Evolutionary conservation across 1,284 basidiomycete species (phyloP).

Genomic region (Exsudoporus floridanus): DNA sequence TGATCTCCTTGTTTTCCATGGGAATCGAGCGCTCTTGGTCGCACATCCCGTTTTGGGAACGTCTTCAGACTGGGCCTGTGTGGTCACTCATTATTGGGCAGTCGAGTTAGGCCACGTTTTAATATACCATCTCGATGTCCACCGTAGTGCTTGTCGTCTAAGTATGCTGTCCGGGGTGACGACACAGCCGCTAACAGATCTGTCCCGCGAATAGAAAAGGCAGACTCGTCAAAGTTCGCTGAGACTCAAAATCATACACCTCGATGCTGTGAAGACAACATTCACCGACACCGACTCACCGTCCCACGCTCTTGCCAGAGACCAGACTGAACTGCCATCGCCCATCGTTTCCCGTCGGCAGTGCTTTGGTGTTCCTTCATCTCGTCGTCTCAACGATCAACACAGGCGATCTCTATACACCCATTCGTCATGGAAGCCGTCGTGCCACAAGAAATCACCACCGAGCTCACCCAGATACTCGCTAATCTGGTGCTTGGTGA

Average conservation of each 20-base stretch:
- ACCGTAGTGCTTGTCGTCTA: neutral
- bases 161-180: neutral
- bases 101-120: neutral
- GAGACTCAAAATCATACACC: neutral
- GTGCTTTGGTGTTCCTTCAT: neutral
- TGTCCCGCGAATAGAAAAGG: neutral
- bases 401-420: neutral
- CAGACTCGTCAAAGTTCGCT: neutral
- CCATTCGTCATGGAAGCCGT: conserved; percentile 42
- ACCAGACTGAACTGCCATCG: neutral
- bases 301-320: neutral
- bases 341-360: neutral
- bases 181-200: neutral
- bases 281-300: neutral
- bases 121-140: neutral
- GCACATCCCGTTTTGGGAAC: too few relatives aligned
- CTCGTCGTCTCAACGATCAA: conserved; percentile 3
- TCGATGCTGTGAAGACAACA: neutral
- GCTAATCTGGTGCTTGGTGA: conserved; percentile 79
- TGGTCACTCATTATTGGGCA: neutral
- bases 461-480: conserved; percentile 75
- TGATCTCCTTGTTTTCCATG: neutral
- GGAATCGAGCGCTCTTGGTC: neutral
- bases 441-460: conserved; percentile 62
- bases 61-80: too few relatives aligned